Evolutionary conservation across 164 flowering plant species (phyloP).

Genomic region (Brasenia schreberi): DNA sequence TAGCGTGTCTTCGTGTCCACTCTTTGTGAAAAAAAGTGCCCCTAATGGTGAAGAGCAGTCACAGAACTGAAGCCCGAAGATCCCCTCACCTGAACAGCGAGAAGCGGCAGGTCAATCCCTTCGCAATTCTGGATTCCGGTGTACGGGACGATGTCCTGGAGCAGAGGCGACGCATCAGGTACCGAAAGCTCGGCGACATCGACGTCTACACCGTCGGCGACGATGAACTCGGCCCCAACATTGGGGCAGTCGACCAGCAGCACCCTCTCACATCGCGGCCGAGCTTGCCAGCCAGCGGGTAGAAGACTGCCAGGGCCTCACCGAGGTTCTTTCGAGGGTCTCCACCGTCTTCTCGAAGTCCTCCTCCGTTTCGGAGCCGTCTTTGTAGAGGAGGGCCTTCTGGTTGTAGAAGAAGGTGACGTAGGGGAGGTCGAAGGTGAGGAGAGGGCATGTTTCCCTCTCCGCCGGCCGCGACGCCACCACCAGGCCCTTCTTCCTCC

Average conservation of each 20-base stretch:
- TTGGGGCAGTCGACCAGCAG: slow-evolving; percentile 55
- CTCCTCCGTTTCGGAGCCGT: slow-evolving; percentile 4
- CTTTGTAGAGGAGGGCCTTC: slow-evolving; percentile 67
- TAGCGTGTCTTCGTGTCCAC: too few species aligned
- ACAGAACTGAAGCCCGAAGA: too few species aligned
- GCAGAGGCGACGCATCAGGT: slow-evolving; percentile 28
- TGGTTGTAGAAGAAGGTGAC: slow-evolving; percentile 88
- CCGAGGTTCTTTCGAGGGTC: slow-evolving; percentile 54
- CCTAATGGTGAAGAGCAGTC: too few species aligned
- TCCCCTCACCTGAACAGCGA: slow-evolving; percentile 57
- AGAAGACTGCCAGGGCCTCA: slow-evolving; percentile 53
- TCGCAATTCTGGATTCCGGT: slow-evolving; percentile 61
- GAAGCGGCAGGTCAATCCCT: slow-evolving; percentile 59
- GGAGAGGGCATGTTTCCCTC: slow-evolving; percentile 44
- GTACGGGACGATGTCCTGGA: slow-evolving; percentile 68
- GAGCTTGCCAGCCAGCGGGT: slow-evolving; percentile 64
- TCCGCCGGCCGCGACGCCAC: slow-evolving; percentile 19
- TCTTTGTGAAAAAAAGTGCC: too few species aligned
- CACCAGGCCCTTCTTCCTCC: background rate
- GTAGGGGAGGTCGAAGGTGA: slow-evolving; percentile 91
- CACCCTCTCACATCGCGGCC: slow-evolving; percentile 80
- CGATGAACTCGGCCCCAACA: slow-evolving; percentile 62
- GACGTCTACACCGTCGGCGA: slow-evolving; percentile 41
- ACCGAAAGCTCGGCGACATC: slow-evolving; percentile 42
- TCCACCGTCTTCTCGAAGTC: slow-evolving; percentile 39